Base-by-base conservation (phyloP, 495 filamentous ascomycete species). In the Wilcoxina mikolae region DNA sequence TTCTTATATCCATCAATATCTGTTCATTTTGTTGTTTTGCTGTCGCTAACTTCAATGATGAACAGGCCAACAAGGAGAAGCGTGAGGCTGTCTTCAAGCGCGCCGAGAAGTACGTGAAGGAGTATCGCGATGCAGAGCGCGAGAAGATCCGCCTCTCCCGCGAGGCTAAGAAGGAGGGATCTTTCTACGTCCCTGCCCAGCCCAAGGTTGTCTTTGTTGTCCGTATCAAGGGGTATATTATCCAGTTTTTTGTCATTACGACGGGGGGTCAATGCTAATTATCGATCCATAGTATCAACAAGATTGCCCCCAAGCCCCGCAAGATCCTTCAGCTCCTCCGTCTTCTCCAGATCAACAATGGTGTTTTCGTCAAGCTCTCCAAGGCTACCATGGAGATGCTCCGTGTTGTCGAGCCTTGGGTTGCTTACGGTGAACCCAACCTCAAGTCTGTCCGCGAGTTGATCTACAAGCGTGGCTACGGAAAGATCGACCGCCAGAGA, bases 281-380 rank as follows among this genome's bases (percentile, higher is more conserved):
- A 57, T 50, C 9, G 39, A 35, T 4, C 23, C 7, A 18, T 53
- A 83, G 91, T 94, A 98, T 98, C 87, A 96, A 96, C 84, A 96
- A 98, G 83, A 96, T 98, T 64, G 80, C 91, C 69, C 91, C 91
- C 68, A 96, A 98, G 83, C 93, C 93, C 73, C 87, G 93, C 77
- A 96, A 98, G 83, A 96, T 95, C 68, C 81, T 98, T 60, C 91
- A 96, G 75, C 85, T 98, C 42, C 88, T 98, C 69, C 90, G 91
- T 76, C 85, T 98, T 60, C 82, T 96, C 69, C 91, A 98, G 78
- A 96, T 98, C 84, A 98, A 98, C 87, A 95, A 91, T 73, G 93
- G 90, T 74, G 85, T 94, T 74, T 98, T 98, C 75, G 75, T 98
- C 70, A 84, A 83, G 67, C 76, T 95, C 64, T 96, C 87, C 75